Base-by-base conservation (phyloP, 768 basidiomycete species). In the Termitomyces sp. region DNA sequence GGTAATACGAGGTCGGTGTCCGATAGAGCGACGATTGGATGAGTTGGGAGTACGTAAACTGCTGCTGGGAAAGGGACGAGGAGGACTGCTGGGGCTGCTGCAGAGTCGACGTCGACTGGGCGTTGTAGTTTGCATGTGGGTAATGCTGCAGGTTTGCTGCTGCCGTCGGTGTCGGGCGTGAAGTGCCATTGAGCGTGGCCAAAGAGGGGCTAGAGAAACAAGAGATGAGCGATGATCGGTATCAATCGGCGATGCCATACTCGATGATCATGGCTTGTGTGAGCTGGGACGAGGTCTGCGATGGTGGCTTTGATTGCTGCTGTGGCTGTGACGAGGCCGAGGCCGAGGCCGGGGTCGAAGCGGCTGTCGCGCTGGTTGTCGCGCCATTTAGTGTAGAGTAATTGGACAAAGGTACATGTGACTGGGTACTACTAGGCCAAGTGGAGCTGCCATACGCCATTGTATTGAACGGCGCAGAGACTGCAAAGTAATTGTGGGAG, bases 321-420 rank as follows among this genome's bases (percentile, higher is more conserved):
- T 53, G 45, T 41, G 59, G 63, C 32, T 61, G 57, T 19, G 61
- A 66, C 62, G 68, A 37, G 35, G 16, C 28, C 59, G 66, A 68
- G 1, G 72, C 59, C 2, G 50, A n/a, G 23, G 37, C 12, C 7
- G 37, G 12, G 17, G 68, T 53, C 5, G 73, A 57, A 8, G 73
- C 10, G 3, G 51, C 14, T 11, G 75, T 65, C 34, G 76, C 68
- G 16, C 78, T 70, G 1, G 74, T 80, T 11, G 86, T 88, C n/a
- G 88, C 86, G 16, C 86, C 88, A 67, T 90, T 89, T 47, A 90
- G 70, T 45, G 83, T 82, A n/a, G 89, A 91, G 59, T 89, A 91
- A 57, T 72, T 83, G 14, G 89, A 89, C 28, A 91, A 67, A 0
- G 89, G 89, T 1, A 89, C 71, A 42, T 70, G 55, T 8, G 68